Base-by-base conservation (phyloP, 2,329 filamentous ascomycete genomes). In the Alternaria sp. region DNA sequence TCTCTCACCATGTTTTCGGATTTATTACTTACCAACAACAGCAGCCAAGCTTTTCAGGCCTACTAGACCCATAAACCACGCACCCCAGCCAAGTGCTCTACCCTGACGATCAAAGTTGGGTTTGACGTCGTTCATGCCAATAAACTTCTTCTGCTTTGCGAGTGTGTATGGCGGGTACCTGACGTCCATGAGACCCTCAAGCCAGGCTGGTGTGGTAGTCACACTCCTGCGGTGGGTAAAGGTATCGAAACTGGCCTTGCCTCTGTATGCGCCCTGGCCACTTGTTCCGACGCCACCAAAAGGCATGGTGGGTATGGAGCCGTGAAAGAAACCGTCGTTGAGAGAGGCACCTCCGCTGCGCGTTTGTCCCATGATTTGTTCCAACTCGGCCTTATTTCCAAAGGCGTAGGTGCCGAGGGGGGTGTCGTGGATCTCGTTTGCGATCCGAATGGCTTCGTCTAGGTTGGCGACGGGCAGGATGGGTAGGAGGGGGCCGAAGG, bases 401-500 rank as follows among this genome's bases (percentile, higher is more conserved):
- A 98, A 98, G 6, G 92, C 87, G 77, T 93, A 97, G 45, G 97
- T 83, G 10, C 90, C 89, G 41, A 99, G 84, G 0, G 95, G 94
- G 0, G 94, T 97, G 53, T 89, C 86, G 78, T 97, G 90, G 50
- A 97, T 87, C 56, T 86, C 82, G 78, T 96, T 94, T 63, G 92
- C 92, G 66, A 93, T 87, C 40, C 85, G 85, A 76, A 98, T 93
- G 51, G 94, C 94, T 72, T 96, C 88, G 67, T 97, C 92, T n/a
- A 97, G 84, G 69, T 88, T 85, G 66, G 92, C 86, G 57, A 93
- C 90, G 0, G 93, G 86, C 55, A 97, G 82, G 64, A 98, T 88
- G 64, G 92, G 90, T 68, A 97, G 93, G 61, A 97, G 85, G n/a
- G 95, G 95, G 7, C 94, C 95, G 76, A 99, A 99, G 44, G 90